Base-by-base conservation (phyloP, 2,329 filamentous ascomycete species). In the Emergomyces orientalis region DNA sequence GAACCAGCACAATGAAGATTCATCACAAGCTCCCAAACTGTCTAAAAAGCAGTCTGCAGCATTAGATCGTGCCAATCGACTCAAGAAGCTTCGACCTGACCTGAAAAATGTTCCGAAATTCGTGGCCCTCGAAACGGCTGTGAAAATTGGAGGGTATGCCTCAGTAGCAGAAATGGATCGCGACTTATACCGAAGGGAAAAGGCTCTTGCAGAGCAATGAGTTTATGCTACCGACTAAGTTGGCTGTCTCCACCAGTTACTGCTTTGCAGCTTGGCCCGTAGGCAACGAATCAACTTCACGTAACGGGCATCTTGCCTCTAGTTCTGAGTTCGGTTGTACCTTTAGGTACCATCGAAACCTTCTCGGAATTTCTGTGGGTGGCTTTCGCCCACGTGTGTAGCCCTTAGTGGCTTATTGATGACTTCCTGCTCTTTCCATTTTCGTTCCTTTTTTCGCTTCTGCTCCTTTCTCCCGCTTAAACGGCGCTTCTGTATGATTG, bases 71-170 rank as follows among this genome's bases (percentile, higher is more conserved):
- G 71, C 73, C 17, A 61, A 65, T 62, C 69, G 71, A 49, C 64
- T 75, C 11, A 71, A 65, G 57, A 64, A 65, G 47, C 63, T 75
- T 56, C 70, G 73, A 47, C 73, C 72, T 17, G 72, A 74, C 63
- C 63, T 73, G 54, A 51, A 63, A n/a, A 63, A 65, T 52, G 61
- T 74, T 39, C 71, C 71, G 1, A 57, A 65, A 14, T 67, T 67
- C 13, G 67, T 74, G 47, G 71, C 65, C 60, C 69, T 71, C 34
- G 68, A 72, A 27, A 66, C 71, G 52, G 72, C 72, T 30, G 57
- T 74, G 47, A 69, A 65, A 30, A 66, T 74, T 52, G 71, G 70
- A n/a, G 70, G 71, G 13, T 75, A 74, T 63, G 67, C 69, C 41
- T 68, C 63, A 27, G 67, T 71, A 59, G 68, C 70, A 57, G 68